Conservation (phyloP, 73 alveolate species). For the Blepharisma japonicum region DNA sequence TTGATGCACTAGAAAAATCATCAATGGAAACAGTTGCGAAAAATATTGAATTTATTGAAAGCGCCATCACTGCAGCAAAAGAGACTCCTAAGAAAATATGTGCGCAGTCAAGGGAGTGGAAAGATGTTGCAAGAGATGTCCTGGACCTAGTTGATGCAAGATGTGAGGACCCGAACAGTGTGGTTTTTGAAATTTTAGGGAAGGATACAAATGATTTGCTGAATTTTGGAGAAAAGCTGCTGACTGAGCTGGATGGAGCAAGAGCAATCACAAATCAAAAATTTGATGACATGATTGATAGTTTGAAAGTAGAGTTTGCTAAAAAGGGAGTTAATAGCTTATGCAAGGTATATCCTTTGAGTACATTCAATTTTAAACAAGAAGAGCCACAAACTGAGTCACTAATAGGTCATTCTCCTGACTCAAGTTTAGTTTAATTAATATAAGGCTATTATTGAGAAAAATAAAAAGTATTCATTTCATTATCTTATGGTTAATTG, state of each 20-base stretch:
- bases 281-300: background rate
- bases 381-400: too few species aligned
- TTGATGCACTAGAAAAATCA: background rate
- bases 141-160: background rate
- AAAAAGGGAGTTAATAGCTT: background rate
- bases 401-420: too few species aligned
- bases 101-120: conserved; percentile 14
- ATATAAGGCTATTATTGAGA: too few species aligned
- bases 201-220: background rate
- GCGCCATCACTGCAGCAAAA: background rate
- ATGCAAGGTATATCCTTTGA: background rate
- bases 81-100: conserved; percentile 8
- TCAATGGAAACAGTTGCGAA: background rate
- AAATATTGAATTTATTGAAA: background rate
- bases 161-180: background rate
- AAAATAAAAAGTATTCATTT: too few species aligned
- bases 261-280: conserved; percentile 1
- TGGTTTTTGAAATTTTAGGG: conserved; percentile 11
- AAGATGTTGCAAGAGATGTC: conserved; percentile 11
- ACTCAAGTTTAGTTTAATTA: too few species aligned
- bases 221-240: conserved; percentile 1
- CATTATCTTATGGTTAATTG: too few species aligned
- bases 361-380: too few species aligned
- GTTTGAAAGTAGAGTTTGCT: background rate
- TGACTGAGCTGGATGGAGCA: conserved; percentile 9